Conservation (phyloP, 2,329 filamentous ascomycete species). For the Coniosporium tulheliwenetii region DNA sequence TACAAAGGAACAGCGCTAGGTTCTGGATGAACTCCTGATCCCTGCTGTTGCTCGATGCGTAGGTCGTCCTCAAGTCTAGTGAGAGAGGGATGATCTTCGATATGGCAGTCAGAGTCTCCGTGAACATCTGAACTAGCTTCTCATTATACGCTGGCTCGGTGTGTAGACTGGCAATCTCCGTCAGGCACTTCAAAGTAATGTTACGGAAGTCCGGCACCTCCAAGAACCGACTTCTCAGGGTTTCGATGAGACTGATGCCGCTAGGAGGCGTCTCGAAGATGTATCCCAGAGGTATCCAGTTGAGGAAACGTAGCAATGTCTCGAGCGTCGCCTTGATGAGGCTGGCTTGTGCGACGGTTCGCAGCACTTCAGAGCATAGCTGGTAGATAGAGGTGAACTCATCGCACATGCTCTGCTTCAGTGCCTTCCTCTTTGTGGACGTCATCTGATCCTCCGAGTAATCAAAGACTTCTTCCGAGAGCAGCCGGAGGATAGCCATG, state of each 20-base stretch:
- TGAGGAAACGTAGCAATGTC: constrained; percentile 88
- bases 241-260: constrained; percentile 62
- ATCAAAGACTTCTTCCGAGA: constrained; percentile 98
- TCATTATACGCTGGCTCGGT: constrained; percentile 83
- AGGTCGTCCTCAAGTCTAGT: constrained; percentile 81
- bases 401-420: constrained; percentile 97
- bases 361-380: constrained; percentile 88
- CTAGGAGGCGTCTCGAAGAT: constrained; percentile 80
- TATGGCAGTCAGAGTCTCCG: constrained; percentile 83
- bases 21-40: constrained; percentile 99
- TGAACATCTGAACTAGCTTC: constrained; percentile 96
- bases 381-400: constrained; percentile 98
- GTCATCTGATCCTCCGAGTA: constrained; percentile 99
- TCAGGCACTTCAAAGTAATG: constrained; percentile 88
- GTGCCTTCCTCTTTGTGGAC: constrained; percentile 86
- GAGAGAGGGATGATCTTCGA: constrained; percentile 83
- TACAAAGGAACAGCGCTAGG: constrained; percentile 85
- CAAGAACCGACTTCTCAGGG: constrained; percentile 79
- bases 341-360: constrained; percentile 73
- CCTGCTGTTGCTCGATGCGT: constrained; percentile 75
- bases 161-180: constrained; percentile 88
- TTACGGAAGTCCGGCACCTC: constrained; percentile 93
- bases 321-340: constrained; percentile 94
- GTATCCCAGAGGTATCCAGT: constrained; percentile 97
- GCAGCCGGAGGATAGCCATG: constrained; percentile 89